Conservation (phyloP, 805 yeast genomes). For the Clavispora phyllophila region DNA sequence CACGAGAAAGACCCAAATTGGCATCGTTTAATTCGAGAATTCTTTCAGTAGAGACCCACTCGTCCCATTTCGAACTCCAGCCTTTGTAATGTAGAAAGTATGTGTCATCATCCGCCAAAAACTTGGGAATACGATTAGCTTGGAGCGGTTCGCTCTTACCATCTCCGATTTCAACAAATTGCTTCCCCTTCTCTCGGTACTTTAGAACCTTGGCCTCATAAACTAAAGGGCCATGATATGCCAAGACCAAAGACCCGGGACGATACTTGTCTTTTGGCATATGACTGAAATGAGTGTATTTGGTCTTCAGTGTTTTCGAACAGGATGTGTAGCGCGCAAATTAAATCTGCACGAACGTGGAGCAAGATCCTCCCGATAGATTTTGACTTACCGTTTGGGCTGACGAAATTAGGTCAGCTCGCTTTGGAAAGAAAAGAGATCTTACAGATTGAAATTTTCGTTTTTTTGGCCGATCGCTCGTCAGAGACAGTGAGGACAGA, state of each 20-base stretch:
- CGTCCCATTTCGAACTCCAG: slow-evolving; percentile 96
- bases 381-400: not conserved
- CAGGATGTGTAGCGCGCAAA: not conserved
- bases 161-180: slow-evolving; percentile 36
- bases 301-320: not conserved
- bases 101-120: slow-evolving; percentile 26
- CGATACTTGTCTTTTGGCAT: slow-evolving; percentile 6
- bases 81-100: slow-evolving; percentile 88
- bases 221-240: slow-evolving; percentile 85
- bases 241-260: slow-evolving; percentile 41
- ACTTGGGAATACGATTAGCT: slow-evolving; percentile 22
- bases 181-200: slow-evolving; percentile 51
- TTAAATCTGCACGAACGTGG: not conserved
- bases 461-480: not conserved
- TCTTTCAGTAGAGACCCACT: slow-evolving; percentile 78
- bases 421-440: too few relatives aligned
- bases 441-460: too few relatives aligned
- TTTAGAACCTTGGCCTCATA: slow-evolving; percentile 82
- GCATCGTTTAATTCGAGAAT: slow-evolving; percentile 66
- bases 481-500: too few relatives aligned
- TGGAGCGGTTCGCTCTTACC: slow-evolving; percentile 32
- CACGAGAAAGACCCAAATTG: slow-evolving; percentile 43
- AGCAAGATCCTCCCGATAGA: not conserved
- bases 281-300: not conserved
- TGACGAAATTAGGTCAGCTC: too few relatives aligned